Percentiles rank a stretch among this genome's conserved stretches.
Conservation (phyloP, 1,284 basidiomycete genomes). For the Malassezia japonica region DNA sequence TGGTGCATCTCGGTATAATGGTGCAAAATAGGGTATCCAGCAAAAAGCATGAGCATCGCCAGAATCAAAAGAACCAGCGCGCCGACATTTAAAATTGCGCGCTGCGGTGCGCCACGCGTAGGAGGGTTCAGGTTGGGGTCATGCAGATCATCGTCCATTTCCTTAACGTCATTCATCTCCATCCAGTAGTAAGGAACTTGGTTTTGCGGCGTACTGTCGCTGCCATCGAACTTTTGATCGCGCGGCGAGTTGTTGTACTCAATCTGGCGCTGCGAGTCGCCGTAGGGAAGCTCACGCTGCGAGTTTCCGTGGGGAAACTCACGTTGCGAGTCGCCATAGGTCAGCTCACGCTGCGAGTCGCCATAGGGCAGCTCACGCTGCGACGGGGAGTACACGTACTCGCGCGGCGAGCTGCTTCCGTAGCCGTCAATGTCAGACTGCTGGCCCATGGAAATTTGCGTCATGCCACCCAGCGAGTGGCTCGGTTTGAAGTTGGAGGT, state of each 20-base stretch:
- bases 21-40: slow-evolving; percentile 40
- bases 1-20: slow-evolving; percentile 5
- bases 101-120: neutral
- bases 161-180: slow-evolving; percentile 25
- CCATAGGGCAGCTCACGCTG: too few relatives aligned
- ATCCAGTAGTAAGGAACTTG: slow-evolving; percentile 15
- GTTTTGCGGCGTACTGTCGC: neutral
- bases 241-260: neutral
- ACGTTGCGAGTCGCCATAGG: too few relatives aligned
- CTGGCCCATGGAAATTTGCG: too few relatives aligned
- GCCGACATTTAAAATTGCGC: slow-evolving; percentile 38
- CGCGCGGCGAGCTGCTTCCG: too few relatives aligned
- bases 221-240: slow-evolving; percentile 2
- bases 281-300: too few relatives aligned
- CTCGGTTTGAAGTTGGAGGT: neutral
- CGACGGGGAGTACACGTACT: too few relatives aligned
- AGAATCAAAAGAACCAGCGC: slow-evolving; percentile 31
- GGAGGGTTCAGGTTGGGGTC: slow-evolving; percentile 12
- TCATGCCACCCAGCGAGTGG: slow-evolving; percentile 1
- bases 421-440: neutral
- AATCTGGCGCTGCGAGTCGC: too few relatives aligned
- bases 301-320: too few relatives aligned
- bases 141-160: slow-evolving; percentile 27
- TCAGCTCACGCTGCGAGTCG: too few relatives aligned
- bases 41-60: slow-evolving; percentile 36